These are phyloP conservation scores for Brettanomyces naardenensis DNA, from an alignment of 805 yeast genomes.

Conservation along the genomic window DNA sequence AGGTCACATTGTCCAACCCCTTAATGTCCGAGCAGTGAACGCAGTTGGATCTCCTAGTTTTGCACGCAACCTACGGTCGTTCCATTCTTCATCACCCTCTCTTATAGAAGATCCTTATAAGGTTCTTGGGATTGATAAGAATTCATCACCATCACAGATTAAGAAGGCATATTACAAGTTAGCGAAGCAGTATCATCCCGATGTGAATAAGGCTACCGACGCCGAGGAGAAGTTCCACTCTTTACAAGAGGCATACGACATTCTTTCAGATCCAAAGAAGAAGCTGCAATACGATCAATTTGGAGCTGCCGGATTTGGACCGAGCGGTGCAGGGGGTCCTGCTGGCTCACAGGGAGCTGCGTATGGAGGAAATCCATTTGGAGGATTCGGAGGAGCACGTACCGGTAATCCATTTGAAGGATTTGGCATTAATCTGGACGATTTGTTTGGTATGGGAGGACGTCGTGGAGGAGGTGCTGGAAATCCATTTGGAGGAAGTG, in stretches of 20 bases:
- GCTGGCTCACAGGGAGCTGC: constrained; percentile 26
- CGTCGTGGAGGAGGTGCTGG: constrained; percentile 13
- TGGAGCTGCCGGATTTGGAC: constrained; percentile 80
- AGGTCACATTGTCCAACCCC: too few species aligned
- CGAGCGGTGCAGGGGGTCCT: constrained; percentile 45
- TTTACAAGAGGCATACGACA: constrained; percentile 90
- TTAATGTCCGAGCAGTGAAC: too few species aligned
- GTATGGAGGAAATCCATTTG: constrained; percentile 45
- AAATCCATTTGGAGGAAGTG: constrained; percentile 26
- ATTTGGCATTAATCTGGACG: constrained; percentile 40
- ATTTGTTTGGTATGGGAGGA: constrained; percentile 36
- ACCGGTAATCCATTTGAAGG: constrained; percentile 31
- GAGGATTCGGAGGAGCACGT: constrained; percentile 26
- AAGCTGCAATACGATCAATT: constrained; percentile 85
- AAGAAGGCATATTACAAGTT: constrained; percentile 90
- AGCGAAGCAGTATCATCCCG: constrained; percentile 95
- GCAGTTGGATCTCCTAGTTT: too few species aligned
- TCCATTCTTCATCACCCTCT: constrained; percentile 33
- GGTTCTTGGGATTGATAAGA: constrained; percentile 66
- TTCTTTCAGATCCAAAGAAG: constrained; percentile 77
- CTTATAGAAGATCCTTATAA: constrained; percentile 69
- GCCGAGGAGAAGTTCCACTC: constrained; percentile 89
- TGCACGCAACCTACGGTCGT: too few species aligned
- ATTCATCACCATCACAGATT: constrained; percentile 74
- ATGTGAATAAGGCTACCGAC: constrained; percentile 82